phyloP scores from a whole-genome alignment of 768 basidiomycete genomes.

The Nidularia sp. region DNA sequence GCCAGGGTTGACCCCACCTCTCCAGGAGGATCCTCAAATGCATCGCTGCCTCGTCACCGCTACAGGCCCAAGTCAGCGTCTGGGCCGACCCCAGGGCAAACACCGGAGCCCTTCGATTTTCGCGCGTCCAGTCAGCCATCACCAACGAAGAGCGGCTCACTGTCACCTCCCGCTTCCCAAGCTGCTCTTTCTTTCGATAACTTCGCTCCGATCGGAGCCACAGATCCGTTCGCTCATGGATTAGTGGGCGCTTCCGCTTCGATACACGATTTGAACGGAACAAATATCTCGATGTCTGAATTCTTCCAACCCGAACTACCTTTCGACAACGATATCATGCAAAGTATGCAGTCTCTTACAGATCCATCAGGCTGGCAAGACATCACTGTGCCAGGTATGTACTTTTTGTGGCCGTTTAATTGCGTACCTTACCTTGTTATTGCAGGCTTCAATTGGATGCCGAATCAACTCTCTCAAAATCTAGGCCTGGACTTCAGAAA shows the following conservation, averaged over 20 bases:
- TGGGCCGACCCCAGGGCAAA: slow-evolving; percentile 2
- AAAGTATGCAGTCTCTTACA: slow-evolving; percentile 55
- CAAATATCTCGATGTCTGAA: slow-evolving; percentile 26
- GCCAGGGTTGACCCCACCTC: slow-evolving; percentile 27
- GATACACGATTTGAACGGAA: slow-evolving; percentile 7
- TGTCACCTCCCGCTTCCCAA: slow-evolving; percentile 43
- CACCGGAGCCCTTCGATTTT: slow-evolving; percentile 17
- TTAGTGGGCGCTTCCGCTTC: slow-evolving; percentile 7
- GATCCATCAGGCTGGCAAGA: slow-evolving; percentile 54
- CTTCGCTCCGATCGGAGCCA: slow-evolving; percentile 38
- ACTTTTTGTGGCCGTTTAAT: neutral
- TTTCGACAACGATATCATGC: slow-evolving; percentile 57
- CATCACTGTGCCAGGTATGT: slow-evolving; percentile 50
- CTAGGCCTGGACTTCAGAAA: slow-evolving; percentile 24
- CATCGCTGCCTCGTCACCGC: slow-evolving; percentile 10
- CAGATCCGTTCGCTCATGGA: slow-evolving; percentile 36
- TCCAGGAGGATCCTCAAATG: slow-evolving; percentile 11
- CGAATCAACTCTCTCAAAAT: slow-evolving; percentile 32
- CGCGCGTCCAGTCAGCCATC: slow-evolving; percentile 24
- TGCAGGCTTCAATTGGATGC: slow-evolving; percentile 34
- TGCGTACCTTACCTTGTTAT: neutral
- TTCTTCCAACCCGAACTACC: slow-evolving; percentile 52
- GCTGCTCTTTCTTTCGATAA: slow-evolving; percentile 42
- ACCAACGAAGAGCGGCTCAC: slow-evolving; percentile 36
- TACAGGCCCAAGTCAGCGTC: slow-evolving; percentile 9